Evolutionary conservation across 306 rosid species (phyloP), one percentile per base, ranked within the genome.

Genomic region (Nissolia schottii): DNA sequence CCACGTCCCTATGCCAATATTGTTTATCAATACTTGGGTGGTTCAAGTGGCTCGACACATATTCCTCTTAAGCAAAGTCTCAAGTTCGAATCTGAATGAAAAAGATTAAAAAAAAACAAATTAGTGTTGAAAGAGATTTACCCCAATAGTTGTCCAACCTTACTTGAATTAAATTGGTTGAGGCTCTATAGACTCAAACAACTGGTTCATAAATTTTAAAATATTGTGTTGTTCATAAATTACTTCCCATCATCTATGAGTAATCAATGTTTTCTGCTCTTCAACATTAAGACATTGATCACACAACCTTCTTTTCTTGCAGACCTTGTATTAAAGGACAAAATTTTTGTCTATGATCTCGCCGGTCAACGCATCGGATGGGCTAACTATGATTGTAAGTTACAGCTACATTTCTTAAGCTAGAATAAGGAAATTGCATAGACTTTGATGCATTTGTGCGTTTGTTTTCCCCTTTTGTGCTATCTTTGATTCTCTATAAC

Each of bases 301-400:
- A 29, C 49, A 27, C 22, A 12, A 10, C 29, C 15, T 31, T 28
- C 27, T 69, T 60, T 73, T 73, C 71, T 48, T 62, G 68, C 95
- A 94, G 99, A 94, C 78, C 92, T 94, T 60, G 93, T 91, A 62
- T 77, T 94, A 3, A 94, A 91, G 76, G 97, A 94, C 85, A 86
- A 85, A 82, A 89, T 91, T 24, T 75, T 94, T 34, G 89, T 94
- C 55, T 94, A 94, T 48, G 97, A 94, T 86, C 82, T 94, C 72
- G 91, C 80, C 43, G 74, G 83, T 65, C 91, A 83, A 76, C 91
- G 91, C 67, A 86, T 94, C 31, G 99, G 99, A 71, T 94, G 99
- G 99, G 65, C 90, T 4, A 80, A 86, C 80, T 94, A 91, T 71
- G 90, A 94, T 82, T 94, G 97, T 94, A 81, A 94, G 99, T 89